phyloP scores from a whole-genome alignment of 345 rosid genomes.

The Nasturtium officinale region DNA sequence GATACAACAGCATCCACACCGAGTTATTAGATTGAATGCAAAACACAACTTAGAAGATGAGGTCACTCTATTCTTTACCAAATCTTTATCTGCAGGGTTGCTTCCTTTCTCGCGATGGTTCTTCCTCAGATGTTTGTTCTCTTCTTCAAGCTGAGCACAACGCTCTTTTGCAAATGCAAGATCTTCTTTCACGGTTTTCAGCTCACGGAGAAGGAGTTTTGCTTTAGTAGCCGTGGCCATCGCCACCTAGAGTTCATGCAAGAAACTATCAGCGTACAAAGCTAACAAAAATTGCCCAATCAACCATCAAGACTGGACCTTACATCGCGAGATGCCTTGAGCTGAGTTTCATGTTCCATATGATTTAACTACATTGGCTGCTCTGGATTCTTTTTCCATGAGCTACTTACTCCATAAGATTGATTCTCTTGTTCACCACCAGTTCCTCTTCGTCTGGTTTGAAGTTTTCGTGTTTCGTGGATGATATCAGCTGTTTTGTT shows the following conservation, averaged over 20 bases:
- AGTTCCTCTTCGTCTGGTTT: slow-evolving; percentile 64
- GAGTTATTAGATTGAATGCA: slow-evolving; percentile 6
- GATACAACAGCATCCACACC: slow-evolving; percentile 16
- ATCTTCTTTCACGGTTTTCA: slow-evolving; percentile 90
- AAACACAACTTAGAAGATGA: slow-evolving; percentile 2
- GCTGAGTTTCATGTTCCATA: slow-evolving; percentile 70
- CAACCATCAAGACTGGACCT: slow-evolving; percentile 42
- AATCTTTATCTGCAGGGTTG: slow-evolving; percentile 79
- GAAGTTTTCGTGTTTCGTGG: slow-evolving; percentile 74
- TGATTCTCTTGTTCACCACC: slow-evolving; percentile 43
- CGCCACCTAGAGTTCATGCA: slow-evolving; percentile 66
- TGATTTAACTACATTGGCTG: slow-evolving; percentile 45
- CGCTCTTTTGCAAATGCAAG: slow-evolving; percentile 81
- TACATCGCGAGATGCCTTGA: slow-evolving; percentile 99
- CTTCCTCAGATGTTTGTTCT: slow-evolving; percentile 76
- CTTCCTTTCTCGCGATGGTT: slow-evolving; percentile 75
- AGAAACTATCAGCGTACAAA: slow-evolving; percentile 13
- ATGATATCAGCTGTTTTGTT: slow-evolving; percentile 75
- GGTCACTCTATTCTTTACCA: slow-evolving; percentile 52
- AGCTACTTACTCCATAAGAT: slow-evolving; percentile 39
- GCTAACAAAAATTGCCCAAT: background rate
- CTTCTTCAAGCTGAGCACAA: slow-evolving; percentile 89
- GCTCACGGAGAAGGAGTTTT: slow-evolving; percentile 90
- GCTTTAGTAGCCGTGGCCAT: slow-evolving; percentile 99
- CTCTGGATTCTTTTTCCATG: slow-evolving; percentile 50